phyloP scores from a whole-genome alignment of 352 stramenopile genomes.

The Globisporangium emineosum region DNA sequence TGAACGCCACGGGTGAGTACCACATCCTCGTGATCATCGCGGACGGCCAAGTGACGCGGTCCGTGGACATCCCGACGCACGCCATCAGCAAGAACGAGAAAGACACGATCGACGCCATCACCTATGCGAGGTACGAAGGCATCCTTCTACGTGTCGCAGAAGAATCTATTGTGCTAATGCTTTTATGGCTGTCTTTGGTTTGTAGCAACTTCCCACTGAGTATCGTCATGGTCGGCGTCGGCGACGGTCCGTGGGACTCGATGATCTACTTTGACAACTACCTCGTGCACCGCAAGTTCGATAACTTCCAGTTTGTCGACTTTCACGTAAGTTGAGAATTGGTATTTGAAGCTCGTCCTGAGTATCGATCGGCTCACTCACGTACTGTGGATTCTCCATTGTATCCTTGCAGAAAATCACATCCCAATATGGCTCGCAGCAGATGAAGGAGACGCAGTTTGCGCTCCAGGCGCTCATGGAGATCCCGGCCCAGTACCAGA shows the following conservation, averaged over 20 bases:
- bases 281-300: conserved; percentile 71
- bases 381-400: not conserved
- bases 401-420: conserved; percentile 49
- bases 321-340: conserved; percentile 43
- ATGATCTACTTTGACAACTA: conserved; percentile 84
- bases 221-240: conserved; percentile 81
- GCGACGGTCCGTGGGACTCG: conserved; percentile 76
- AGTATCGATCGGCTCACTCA: too few relatives aligned
- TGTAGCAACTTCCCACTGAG: conserved; percentile 71
- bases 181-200: not conserved
- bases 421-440: conserved; percentile 34
- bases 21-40: conserved; percentile 89
- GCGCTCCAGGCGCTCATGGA: conserved; percentile 83
- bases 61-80: conserved; percentile 70
- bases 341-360: too few relatives aligned
- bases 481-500: conserved; percentile 77
- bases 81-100: conserved; percentile 83
- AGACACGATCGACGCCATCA: conserved; percentile 86
- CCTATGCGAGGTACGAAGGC: conserved; percentile 32
- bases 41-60: conserved; percentile 83
- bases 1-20: conserved; percentile 73
- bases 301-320: conserved; percentile 89
- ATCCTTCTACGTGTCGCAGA: not conserved
- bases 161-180: not conserved
- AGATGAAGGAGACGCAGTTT: conserved; percentile 68